Percentiles rank a stretch among this genome's conserved stretches.
Conservation (phyloP, 2,329 filamentous ascomycete species). For the Ophiocordyceps camponoti-leonardi region DNA sequence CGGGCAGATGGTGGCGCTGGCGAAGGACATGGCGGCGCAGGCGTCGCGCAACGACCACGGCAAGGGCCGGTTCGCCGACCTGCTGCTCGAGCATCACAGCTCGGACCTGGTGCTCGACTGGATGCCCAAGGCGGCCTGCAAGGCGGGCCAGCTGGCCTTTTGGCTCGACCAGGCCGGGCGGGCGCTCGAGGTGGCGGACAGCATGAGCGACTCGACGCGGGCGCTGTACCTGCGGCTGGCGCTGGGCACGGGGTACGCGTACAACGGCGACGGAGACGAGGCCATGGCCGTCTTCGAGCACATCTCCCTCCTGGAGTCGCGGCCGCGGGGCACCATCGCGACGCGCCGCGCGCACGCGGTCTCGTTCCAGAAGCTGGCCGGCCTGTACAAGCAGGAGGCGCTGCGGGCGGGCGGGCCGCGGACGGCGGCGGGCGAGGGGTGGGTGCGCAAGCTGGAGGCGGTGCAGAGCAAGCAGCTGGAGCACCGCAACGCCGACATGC, state of each 20-base stretch:
- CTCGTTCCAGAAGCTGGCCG: constrained; percentile 21
- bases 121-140: constrained; percentile 22
- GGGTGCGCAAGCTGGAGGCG: constrained; percentile 17
- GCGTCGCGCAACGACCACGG: constrained; percentile 8
- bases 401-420: constrained; percentile 10
- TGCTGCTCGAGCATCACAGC: constrained; percentile 17
- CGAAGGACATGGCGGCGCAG: constrained; percentile 14
- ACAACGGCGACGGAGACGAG: constrained; percentile 15
- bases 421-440: constrained; percentile 10
- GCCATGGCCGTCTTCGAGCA: constrained; percentile 18
- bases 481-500: constrained; percentile 21
- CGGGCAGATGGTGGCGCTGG: constrained; percentile 15
- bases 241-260: constrained; percentile 16
- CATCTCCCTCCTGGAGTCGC: constrained; percentile 19
- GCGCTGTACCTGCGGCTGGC: constrained; percentile 20
- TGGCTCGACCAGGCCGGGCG: constrained; percentile 12
- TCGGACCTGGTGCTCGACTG: constrained; percentile 18
- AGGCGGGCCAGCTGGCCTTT: constrained; percentile 12
- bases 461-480: constrained; percentile 18
- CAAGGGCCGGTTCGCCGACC: constrained; percentile 14
- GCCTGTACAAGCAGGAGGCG: constrained; percentile 18
- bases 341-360: constrained; percentile 20
- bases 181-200: constrained; percentile 15
- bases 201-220: constrained; percentile 17
- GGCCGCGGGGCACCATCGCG: constrained; percentile 20